A percentile compares a stretch with the other conserved stretches of the same genome.
Evolutionary conservation across 1,139 yeast species (phyloP).

Genomic region (Starmera stellimalicola): DNA sequence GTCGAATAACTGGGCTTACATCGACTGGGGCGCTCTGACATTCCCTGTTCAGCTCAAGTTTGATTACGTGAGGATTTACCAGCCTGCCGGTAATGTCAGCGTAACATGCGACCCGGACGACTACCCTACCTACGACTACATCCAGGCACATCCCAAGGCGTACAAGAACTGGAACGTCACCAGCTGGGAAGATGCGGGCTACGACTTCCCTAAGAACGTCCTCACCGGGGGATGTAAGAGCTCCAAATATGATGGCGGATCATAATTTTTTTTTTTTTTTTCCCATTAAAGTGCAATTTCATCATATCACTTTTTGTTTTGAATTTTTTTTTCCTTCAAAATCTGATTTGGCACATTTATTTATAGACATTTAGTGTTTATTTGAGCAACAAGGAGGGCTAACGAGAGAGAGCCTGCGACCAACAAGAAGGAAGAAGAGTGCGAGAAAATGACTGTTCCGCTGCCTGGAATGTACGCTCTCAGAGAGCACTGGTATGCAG

Average conservation of each 20-base stretch:
- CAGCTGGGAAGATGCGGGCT: slow-evolving; percentile 58
- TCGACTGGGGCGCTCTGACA: slow-evolving; percentile 62
- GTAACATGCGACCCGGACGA: slow-evolving; percentile 69
- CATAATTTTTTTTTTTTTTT: too few species aligned
- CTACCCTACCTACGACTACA: slow-evolving; percentile 69
- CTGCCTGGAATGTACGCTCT: slow-evolving; percentile 9
- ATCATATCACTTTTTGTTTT: too few species aligned
- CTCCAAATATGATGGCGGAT: too few species aligned
- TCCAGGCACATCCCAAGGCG: slow-evolving; percentile 50
- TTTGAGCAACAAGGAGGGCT: too few species aligned
- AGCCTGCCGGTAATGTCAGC: slow-evolving; percentile 42
- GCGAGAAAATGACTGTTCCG: slow-evolving; percentile 10
- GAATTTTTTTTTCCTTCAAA: too few species aligned
- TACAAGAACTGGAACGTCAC: slow-evolving; percentile 58
- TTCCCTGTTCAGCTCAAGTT: slow-evolving; percentile 64
- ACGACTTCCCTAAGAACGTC: slow-evolving; percentile 46
- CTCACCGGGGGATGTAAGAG: slow-evolving; percentile 35
- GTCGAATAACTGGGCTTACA: slow-evolving; percentile 75
- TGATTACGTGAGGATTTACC: slow-evolving; percentile 75
- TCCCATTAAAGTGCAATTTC: too few species aligned
- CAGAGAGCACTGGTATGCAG: slow-evolving; percentile 13
- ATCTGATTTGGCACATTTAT: too few species aligned
- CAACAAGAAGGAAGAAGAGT: too few species aligned
- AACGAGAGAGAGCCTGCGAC: too few species aligned
- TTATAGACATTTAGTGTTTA: too few species aligned